Evolutionary conservation across 371 early-diverging fungal genomes (phyloP), one percentile per base, ranked within the genome.

Genomic region (Entomophthora muscae): DNA sequence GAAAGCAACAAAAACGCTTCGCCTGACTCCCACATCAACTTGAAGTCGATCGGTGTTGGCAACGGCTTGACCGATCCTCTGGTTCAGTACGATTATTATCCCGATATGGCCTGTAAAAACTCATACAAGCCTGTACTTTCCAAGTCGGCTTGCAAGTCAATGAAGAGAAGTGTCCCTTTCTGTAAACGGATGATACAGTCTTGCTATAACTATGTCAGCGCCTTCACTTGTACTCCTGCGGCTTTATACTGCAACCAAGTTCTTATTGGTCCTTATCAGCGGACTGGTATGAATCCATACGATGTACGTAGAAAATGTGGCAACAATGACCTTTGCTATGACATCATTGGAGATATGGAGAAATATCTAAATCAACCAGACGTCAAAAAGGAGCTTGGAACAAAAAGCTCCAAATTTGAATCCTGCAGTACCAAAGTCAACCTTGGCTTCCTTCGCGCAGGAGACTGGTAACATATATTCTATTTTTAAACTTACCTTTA

Each of bases 51-150:
- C 62, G 72, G 87, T 64, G 86, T 94, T 54, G 96, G 96, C 33
- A 96, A 96, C 67, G 97, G 94, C 7, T 72, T 94, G 68, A 88
- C 89, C 1, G 93, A 94, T 66, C 91, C 92, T 27, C 74, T 86
- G 62, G 75, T 81, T 5, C 96, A 96, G 76, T 94, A 90, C 75
- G 80, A 88, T 70, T 90, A 84, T 72, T 96, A 91, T 71, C 79
- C 89, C 21, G 73, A 85, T 65, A 90, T 91, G 86, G 87, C 85
- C 1, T 88, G 90, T 70, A 80, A 86, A 52, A 83, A 81, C 65
- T 75, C 83, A 32, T 89, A 94, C 61, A 82, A 80, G 10, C 92
- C 70, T 17, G 83, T 91, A 28, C 71, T 92, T 29, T 68, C 73
- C 24, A 72, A 82, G 65, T 66, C 69, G 7, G 73, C 78, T 57